These are phyloP conservation scores for Mallotus repandus DNA, from an alignment of 441 rosid species.

Conservation along the genomic window DNA sequence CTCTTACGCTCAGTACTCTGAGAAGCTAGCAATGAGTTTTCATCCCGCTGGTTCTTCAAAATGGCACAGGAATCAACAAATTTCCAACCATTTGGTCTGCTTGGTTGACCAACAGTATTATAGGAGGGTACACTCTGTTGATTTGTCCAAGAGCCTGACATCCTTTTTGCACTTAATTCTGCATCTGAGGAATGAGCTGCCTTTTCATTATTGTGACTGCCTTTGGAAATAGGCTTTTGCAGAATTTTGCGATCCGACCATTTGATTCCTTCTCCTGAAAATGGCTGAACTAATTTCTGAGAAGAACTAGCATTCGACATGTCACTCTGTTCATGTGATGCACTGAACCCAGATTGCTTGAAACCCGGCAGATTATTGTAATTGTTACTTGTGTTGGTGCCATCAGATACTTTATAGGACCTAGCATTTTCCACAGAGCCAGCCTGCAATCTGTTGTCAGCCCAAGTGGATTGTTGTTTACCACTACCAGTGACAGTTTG, in stretches of 20 bases:
- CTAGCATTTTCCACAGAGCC: slow-evolving; percentile 27
- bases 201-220: slow-evolving; percentile 43
- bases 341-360: slow-evolving; percentile 36
- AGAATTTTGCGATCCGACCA: slow-evolving; percentile 40
- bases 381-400: slow-evolving; percentile 26
- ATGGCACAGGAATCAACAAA: slow-evolving; percentile 35
- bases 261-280: slow-evolving; percentile 41
- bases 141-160: slow-evolving; percentile 39
- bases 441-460: slow-evolving; percentile 34
- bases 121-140: slow-evolving; percentile 28
- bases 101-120: slow-evolving; percentile 24
- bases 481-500: slow-evolving; percentile 28
- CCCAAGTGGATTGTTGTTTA: slow-evolving; percentile 44
- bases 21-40: slow-evolving; percentile 37
- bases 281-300: slow-evolving; percentile 36
- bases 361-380: slow-evolving; percentile 23
- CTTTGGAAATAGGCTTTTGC: slow-evolving; percentile 47
- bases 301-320: slow-evolving; percentile 42
- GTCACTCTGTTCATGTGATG: slow-evolving; percentile 40
- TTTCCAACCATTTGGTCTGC: slow-evolving; percentile 45
- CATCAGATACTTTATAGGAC: slow-evolving; percentile 29
- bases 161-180: slow-evolving; percentile 37
- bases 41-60: slow-evolving; percentile 40
- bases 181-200: slow-evolving; percentile 35
- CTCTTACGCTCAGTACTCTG: slow-evolving; percentile 27